A percentile compares a stretch with the other conserved stretches of the same genome.
Evolutionary conservation across 768 basidiomycete species (phyloP).

Genomic region (Podaxis sp.): DNA sequence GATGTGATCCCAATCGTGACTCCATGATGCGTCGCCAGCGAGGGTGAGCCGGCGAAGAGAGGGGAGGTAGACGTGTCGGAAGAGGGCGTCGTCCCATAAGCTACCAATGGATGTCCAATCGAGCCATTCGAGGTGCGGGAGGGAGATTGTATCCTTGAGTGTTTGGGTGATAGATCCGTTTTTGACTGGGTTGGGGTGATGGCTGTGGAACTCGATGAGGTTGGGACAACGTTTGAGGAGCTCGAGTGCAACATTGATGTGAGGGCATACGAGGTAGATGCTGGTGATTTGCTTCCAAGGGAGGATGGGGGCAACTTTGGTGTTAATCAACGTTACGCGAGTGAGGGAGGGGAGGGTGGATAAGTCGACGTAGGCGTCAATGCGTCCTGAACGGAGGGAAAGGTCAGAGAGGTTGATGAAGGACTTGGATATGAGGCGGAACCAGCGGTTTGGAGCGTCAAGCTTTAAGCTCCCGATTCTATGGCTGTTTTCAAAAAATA

Average conservation of each 20-base stretch:
- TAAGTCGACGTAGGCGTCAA: neutral
- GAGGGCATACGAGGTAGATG: neutral
- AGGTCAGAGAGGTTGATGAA: constrained; percentile 1
- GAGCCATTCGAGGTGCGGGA: constrained; percentile 1
- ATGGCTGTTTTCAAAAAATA: neutral
- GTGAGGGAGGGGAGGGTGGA: neutral
- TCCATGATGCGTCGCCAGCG: neutral
- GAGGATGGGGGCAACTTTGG: constrained; percentile 3
- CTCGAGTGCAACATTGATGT: constrained; percentile 5
- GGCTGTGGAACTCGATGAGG: constrained; percentile 3
- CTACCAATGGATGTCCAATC: constrained; percentile 1
- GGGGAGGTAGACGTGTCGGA: constrained; percentile 1
- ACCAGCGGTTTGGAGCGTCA: constrained; percentile 2
- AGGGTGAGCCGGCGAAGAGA: neutral
- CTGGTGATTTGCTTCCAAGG: neutral
- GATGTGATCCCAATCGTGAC: neutral
- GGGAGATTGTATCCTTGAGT: neutral
- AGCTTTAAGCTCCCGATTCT: constrained; percentile 3
- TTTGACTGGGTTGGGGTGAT: constrained; percentile 3
- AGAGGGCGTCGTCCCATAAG: constrained; percentile 9
- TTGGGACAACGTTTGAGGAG: constrained; percentile 1
- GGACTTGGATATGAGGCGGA: constrained; percentile 1
- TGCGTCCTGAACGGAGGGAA: constrained; percentile 1
- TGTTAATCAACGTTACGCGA: neutral
- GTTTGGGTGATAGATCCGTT: neutral